phyloP scores from a whole-genome alignment of 1,139 yeast species.

The Blastobotrys illinoisensis region DNA sequence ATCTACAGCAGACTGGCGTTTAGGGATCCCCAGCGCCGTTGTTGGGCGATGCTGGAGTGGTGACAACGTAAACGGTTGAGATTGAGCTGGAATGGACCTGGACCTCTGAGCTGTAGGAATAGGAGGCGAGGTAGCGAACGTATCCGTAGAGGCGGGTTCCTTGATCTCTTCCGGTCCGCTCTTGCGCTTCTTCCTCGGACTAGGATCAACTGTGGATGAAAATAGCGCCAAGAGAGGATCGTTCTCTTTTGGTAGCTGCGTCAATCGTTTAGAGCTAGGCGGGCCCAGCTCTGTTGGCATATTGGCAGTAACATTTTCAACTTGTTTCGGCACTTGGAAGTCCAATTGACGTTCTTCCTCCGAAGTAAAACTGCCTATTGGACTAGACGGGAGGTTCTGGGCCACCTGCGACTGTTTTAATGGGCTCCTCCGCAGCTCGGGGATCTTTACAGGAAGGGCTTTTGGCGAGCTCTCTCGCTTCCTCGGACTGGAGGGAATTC shows the following conservation, averaged over 20 bases:
- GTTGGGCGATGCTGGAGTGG: background rate
- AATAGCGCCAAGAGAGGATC: background rate
- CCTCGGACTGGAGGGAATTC: background rate
- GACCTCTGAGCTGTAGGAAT: background rate
- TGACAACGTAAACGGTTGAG: background rate
- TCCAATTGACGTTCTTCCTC: background rate
- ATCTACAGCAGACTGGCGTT: background rate
- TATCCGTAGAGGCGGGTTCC: background rate
- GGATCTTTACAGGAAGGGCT: background rate
- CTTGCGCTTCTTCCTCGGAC: background rate
- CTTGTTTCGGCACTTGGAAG: background rate
- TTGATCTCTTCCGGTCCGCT: background rate
- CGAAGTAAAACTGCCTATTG: background rate
- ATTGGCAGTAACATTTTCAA: background rate
- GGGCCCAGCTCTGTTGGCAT: background rate
- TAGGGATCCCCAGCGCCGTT: background rate
- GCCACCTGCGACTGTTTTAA: background rate
- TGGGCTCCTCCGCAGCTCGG: background rate
- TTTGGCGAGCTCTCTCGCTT: background rate
- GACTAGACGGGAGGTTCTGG: background rate
- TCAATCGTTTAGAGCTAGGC: background rate
- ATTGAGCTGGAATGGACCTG: background rate
- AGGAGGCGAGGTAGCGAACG: background rate
- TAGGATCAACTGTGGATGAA: background rate
- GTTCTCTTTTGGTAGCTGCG: background rate